Evolutionary conservation across 2,329 filamentous ascomycete genomes (phyloP), one percentile per base, ranked within the genome.

Genomic region (Alternaria infectoria): DNA sequence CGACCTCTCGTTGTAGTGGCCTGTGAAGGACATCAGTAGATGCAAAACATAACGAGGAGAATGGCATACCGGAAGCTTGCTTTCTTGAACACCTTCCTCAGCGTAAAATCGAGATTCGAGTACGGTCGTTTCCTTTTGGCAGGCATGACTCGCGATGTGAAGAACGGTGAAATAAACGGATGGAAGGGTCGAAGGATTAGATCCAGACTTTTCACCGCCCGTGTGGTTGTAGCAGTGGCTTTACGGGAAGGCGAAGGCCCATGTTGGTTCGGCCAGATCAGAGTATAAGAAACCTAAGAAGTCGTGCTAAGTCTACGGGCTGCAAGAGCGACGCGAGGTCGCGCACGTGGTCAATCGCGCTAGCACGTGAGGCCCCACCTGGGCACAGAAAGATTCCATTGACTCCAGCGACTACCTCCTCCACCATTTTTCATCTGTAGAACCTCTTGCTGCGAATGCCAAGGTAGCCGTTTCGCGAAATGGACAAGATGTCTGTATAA

Each of bases 1-100:
- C 95, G 60, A 97, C 93, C 74, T 98, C 93, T 63, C 92, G 89
- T 77, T 97, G 95, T 40, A 92, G 84, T 11, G 93, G 93, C 71
- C 93, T 93, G 65, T 52, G 19, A 19, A 5, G 13, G 17, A n/a
- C 15, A 5, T 74, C n/a, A 71, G 49, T 49, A 47, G 17, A 9
- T n/a, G 13, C 23, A 4, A 23, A 6, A 5, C 7, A 17, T 19
- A 11, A 10, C 5, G 1, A 13, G 8, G 0, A 26, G 6, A 13
- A n/a, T 45, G 7, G 71, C 77, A 57, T 76, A 92, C 89, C 92
- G 87, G 75, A 95, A 94, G n/a, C 85, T 82, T 12, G 85, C 80
- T 77, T 93, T 94, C 64, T 88, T 87, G 80, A 95, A 95, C 55
- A 92, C 90, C 21, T 87, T 86, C 51, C 89, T 87, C 30, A 94